Evolutionary conservation across 2,329 filamentous ascomycete genomes (phyloP).

Genomic region (Leptosphaerulina australis): DNA sequence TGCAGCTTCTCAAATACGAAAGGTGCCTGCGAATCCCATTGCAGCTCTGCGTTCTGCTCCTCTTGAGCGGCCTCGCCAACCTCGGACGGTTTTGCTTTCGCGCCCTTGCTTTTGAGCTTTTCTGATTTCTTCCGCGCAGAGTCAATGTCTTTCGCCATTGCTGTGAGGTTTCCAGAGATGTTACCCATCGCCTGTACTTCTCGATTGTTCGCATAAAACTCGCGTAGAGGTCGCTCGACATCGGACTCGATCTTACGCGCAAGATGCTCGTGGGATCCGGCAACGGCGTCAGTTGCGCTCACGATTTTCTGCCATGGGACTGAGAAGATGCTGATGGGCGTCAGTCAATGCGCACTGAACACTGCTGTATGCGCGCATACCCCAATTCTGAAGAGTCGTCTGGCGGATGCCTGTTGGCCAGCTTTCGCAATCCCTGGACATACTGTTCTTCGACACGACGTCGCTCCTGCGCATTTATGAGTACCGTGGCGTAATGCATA

Average conservation of each 20-base stretch:
- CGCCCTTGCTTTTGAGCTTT: slow-evolving; percentile 79
- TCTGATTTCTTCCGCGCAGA: slow-evolving; percentile 83
- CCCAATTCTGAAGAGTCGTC: slow-evolving; percentile 82
- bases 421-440: slow-evolving; percentile 78
- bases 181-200: slow-evolving; percentile 82
- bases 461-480: slow-evolving; percentile 71
- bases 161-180: slow-evolving; percentile 79
- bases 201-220: slow-evolving; percentile 71
- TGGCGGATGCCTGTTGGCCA: slow-evolving; percentile 74
- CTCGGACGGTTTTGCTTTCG: slow-evolving; percentile 76
- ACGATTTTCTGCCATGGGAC: slow-evolving; percentile 89
- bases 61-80: slow-evolving; percentile 74
- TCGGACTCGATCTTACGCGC: slow-evolving; percentile 84
- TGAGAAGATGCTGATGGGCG: slow-evolving; percentile 75
- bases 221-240: slow-evolving; percentile 81
- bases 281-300: slow-evolving; percentile 77
- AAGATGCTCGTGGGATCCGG: slow-evolving; percentile 81
- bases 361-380: slow-evolving; percentile 59
- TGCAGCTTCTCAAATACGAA: slow-evolving; percentile 95
- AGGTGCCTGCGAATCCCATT: slow-evolving; percentile 94
- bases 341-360: slow-evolving; percentile 29
- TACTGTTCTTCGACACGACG: slow-evolving; percentile 91
- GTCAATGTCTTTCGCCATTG: slow-evolving; percentile 84
- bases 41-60: slow-evolving; percentile 76
- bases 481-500: slow-evolving; percentile 17